Base-by-base conservation (phyloP, 73 alveolate genomes). In the Diophrys sp. region DNA sequence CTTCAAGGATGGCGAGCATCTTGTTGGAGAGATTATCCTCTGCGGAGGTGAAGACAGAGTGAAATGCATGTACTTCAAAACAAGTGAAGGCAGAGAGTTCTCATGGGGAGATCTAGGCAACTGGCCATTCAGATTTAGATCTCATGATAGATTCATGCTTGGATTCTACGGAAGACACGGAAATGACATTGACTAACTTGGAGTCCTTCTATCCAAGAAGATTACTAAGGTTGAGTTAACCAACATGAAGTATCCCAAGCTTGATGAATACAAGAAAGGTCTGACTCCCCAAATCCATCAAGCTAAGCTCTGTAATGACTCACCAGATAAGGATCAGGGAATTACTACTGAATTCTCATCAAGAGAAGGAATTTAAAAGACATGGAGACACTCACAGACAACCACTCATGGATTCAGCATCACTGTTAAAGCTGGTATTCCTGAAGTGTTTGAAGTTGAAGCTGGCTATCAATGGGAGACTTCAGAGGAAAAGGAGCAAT, bases 101-200 rank as follows among this genome's bases (percentile, higher is more conserved):
- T 11, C n/a, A 5, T 44, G 62, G 62, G 62, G 62, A 44, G 62
- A 44, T 44, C 5, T 18, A 11, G 62, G 62, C 5, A 11, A 44
- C 62, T 44, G 62, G 62, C 62, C 62, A 11, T 44, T 44, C 18
- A 18, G 5, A 44, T 44, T 44, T 44, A 18, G 62, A 44, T 11
- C 62, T 44, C 62, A 44, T 44, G 62, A 44, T 44, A 44, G 62
- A 44, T 44, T 44, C 62, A 5, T 44, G 5, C 62, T 44, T 44
- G 62, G 62, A 44, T 44, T 44, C 62, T 44, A 44, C 18, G 62
- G 62, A 44, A 44, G 62, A 44, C 62, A 44, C 18, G 62, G 62
- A 44, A 44, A 44, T 44, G 62, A 44, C 18, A 44, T 44, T 44
- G 62, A 44, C 18, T 44, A 44, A 44, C 18, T 44, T 11, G 62